A percentile compares a stretch with the other conserved stretches of the same genome.
phyloP scores from a whole-genome alignment of 2,329 filamentous ascomycete species.

The Neurospora sp. region DNA sequence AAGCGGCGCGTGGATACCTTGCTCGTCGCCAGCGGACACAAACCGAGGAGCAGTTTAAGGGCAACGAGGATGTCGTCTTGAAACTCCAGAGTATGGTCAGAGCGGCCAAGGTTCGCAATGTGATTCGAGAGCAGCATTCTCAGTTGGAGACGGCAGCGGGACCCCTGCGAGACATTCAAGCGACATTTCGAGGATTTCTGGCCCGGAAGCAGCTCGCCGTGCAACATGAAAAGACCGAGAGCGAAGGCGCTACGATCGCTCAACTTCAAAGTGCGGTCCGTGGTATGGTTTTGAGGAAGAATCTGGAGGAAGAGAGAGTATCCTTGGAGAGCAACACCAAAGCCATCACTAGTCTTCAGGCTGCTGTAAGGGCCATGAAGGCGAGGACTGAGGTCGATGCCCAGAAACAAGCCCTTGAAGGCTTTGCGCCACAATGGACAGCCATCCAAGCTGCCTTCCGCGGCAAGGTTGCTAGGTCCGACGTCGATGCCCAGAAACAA shows the following conservation, averaged over 20 bases:
- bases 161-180: constrained; percentile 56
- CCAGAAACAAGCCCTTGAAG: too few species aligned
- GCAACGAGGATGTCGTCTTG: constrained; percentile 60
- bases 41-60: constrained; percentile 50
- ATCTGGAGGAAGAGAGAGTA: constrained; percentile 42
- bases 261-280: constrained; percentile 57
- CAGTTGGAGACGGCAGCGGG: constrained; percentile 53
- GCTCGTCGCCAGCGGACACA: constrained; percentile 52
- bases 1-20: constrained; percentile 62
- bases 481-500: constrained; percentile 40
- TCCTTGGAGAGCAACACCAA: constrained; percentile 40
- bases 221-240: constrained; percentile 37
- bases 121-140: constrained; percentile 45
- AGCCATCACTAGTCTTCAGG: constrained; percentile 50
- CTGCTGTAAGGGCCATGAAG: constrained; percentile 53
- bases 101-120: constrained; percentile 52
- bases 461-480: constrained; percentile 27
- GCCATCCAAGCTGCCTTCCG: too few species aligned
- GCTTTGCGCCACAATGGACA: too few species aligned
- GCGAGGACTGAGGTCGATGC: constrained; percentile 42
- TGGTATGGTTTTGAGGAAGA: constrained; percentile 53
- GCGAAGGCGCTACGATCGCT: constrained; percentile 36
- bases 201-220: constrained; percentile 46
- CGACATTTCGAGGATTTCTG: constrained; percentile 57
- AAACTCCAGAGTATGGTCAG: constrained; percentile 74